Evolutionary conservation across 331 rosid species (phyloP).

Genomic region (Quercus phellos): DNA sequence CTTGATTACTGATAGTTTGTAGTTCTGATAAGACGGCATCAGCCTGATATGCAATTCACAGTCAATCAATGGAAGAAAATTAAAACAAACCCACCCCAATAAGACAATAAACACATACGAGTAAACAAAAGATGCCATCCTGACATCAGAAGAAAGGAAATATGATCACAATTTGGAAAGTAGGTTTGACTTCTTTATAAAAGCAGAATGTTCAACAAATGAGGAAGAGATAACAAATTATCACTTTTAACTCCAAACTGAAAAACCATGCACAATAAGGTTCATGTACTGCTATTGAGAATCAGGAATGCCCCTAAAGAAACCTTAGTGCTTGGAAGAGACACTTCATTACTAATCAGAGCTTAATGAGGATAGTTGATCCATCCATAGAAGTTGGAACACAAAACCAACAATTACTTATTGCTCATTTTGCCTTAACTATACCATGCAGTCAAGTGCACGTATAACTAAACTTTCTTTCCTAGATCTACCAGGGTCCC

Average conservation of each 20-base stretch:
- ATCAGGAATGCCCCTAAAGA: not conserved
- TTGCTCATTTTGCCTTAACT: not conserved
- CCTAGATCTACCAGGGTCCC: conserved; percentile 16
- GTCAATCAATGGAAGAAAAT: conserved; percentile 27
- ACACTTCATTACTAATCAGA: not conserved
- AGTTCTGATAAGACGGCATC: conserved; percentile 69
- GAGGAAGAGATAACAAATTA: not conserved
- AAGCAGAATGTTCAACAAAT: not conserved
- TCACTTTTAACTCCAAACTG: not conserved
- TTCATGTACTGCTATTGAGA: not conserved
- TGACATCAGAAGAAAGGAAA: not conserved
- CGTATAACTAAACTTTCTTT: no score
- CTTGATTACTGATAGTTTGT: conserved; percentile 37
- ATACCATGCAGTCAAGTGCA: conserved; percentile 30
- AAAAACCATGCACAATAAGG: not conserved
- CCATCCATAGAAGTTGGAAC: not conserved
- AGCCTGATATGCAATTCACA: conserved; percentile 63
- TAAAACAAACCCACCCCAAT: not conserved
- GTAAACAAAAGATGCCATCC: not conserved
- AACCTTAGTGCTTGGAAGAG: not conserved
- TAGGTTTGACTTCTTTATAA: not conserved
- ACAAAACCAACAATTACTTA: no score
- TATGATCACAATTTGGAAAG: not conserved
- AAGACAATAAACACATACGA: not conserved
- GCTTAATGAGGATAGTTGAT: not conserved